Conservation (phyloP, 805 yeast species). For the Dipodascus albidus region DNA sequence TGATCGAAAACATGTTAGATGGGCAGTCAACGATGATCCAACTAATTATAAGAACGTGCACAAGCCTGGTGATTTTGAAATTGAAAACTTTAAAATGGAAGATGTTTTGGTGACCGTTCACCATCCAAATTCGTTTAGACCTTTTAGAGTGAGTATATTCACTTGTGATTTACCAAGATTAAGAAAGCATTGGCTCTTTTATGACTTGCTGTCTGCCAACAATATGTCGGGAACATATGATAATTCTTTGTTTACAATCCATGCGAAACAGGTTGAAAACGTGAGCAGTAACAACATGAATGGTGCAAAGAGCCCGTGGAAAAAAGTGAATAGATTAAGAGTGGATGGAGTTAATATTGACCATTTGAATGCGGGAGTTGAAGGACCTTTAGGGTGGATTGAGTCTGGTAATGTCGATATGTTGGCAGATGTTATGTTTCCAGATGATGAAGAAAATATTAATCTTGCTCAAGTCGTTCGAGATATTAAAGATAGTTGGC, state of each 20-base stretch:
- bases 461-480: conserved; percentile 27
- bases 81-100: conserved; percentile 69
- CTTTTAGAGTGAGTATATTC: conserved; percentile 80
- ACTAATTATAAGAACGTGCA: conserved; percentile 63
- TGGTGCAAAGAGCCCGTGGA: conserved; percentile 31
- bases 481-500: conserved; percentile 32
- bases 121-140: conserved; percentile 72
- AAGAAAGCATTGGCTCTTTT: conserved; percentile 88
- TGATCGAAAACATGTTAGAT: conserved; percentile 77
- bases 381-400: conserved; percentile 97
- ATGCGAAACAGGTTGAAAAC: conserved; percentile 44
- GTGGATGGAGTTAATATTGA: conserved; percentile 80
- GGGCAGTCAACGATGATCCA: conserved; percentile 78
- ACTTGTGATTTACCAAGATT: conserved; percentile 69
- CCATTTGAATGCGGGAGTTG: conserved; percentile 76
- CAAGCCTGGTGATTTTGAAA: conserved; percentile 86
- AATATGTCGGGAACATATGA: conserved; percentile 87
- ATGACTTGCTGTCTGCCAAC: conserved; percentile 75
- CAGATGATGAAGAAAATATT: conserved; percentile 46
- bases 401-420: conserved; percentile 85
- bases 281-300: conserved; percentile 30
- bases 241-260: conserved; percentile 84
- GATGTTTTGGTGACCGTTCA: conserved; percentile 73
- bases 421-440: conserved; percentile 81
- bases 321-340: conserved; percentile 62